phyloP scores from a whole-genome alignment of 2,329 filamentous ascomycete genomes.

The Aspergillus fijiensis region DNA sequence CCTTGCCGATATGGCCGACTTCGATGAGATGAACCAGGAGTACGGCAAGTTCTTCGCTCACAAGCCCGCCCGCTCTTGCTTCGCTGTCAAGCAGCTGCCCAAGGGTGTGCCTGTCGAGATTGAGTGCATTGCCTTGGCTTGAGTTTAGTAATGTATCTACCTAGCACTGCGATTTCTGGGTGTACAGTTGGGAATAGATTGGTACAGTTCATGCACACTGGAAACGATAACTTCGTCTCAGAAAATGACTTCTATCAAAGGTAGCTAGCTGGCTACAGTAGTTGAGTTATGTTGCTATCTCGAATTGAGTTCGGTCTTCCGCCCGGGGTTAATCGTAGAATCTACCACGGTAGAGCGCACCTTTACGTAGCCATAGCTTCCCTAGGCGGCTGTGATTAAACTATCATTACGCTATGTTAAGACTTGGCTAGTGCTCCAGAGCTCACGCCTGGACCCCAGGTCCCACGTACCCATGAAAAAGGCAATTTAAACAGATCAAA shows the following conservation, averaged over 20 bases:
- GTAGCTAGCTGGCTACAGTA: no score
- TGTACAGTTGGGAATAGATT: background rate
- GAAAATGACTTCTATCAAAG: background rate
- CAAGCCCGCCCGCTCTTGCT: constrained; percentile 63
- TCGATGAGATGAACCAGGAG: constrained; percentile 73
- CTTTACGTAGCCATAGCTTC: background rate
- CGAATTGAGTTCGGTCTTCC: background rate
- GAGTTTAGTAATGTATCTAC: constrained; percentile 13
- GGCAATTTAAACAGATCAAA: background rate
- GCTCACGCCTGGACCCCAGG: background rate
- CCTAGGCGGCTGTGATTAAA: constrained; percentile 2
- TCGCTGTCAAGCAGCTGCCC: constrained; percentile 62
- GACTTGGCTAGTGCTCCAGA: background rate
- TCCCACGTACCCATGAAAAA: background rate
- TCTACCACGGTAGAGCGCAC: background rate
- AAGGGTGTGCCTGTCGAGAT: constrained; percentile 66
- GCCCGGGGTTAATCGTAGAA: background rate
- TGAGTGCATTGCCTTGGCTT: constrained; percentile 61
- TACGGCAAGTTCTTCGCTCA: constrained; percentile 69
- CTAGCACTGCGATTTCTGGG: background rate
- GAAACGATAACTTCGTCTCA: background rate
- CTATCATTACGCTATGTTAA: constrained; percentile 1
- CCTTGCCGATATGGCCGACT: constrained; percentile 86
- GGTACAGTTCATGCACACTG: background rate
- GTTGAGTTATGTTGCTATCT: background rate